These are phyloP conservation scores for Acanthamoeba quina DNA, from an alignment of 208 protist species.

Conservation along the genomic window DNA sequence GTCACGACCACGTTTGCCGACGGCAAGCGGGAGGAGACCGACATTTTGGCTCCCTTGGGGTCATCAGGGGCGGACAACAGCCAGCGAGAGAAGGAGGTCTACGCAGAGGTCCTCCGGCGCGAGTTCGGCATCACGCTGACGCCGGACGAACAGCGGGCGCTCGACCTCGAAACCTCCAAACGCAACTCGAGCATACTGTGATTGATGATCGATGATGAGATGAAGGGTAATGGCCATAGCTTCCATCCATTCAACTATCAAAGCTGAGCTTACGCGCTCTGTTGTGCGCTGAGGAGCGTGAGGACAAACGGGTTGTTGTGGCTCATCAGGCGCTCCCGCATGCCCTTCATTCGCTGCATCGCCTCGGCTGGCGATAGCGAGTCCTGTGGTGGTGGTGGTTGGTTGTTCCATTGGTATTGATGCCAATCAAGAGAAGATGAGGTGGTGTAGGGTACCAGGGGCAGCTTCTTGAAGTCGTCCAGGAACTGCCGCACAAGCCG, in stretches of 20 bases:
- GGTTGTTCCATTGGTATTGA: no score
- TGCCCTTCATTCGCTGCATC: slow-evolving; percentile 28
- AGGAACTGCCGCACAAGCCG: slow-evolving; percentile 20
- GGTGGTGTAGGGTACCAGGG: neutral
- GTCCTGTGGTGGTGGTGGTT: neutral
- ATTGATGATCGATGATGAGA: neutral
- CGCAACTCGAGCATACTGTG: neutral
- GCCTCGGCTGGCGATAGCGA: neutral
- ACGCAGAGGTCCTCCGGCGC: neutral
- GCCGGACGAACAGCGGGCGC: neutral
- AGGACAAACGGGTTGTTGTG: slow-evolving; percentile 41
- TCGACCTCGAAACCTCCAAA: neutral
- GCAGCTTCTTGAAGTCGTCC: slow-evolving; percentile 42
- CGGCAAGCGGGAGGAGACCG: neutral
- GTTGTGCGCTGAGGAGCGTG: neutral
- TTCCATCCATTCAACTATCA: no score
- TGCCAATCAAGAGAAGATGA: no score
- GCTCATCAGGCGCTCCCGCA: slow-evolving; percentile 5
- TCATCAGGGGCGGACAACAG: neutral
- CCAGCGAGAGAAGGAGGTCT: neutral
- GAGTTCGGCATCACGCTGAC: neutral
- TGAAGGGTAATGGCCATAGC: no score
- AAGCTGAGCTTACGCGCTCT: neutral
- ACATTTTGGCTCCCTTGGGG: neutral
- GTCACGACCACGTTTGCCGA: slow-evolving; percentile 9